These are phyloP conservation scores for Trypanosoma theileri DNA, from an alignment of 208 protist genomes.

Conservation along the genomic window DNA sequence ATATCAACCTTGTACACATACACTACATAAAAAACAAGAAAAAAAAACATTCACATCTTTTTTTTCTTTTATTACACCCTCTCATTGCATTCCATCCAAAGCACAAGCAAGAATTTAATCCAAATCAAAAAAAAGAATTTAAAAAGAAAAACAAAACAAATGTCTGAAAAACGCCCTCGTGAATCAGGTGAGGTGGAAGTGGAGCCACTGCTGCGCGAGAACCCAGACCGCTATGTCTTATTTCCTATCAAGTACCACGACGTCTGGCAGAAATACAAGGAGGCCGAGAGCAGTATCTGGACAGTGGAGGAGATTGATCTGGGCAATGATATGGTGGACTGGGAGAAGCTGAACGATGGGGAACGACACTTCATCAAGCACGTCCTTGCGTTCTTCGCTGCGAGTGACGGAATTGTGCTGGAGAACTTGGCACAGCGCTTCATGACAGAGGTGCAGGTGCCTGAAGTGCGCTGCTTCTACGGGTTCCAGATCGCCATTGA, in stretches of 20 bases:
- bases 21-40: too few species aligned
- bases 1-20: too few species aligned
- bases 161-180: neutral
- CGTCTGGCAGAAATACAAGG: conserved; percentile 99
- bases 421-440: conserved; percentile 98
- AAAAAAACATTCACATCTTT: too few species aligned
- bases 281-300: conserved; percentile 97
- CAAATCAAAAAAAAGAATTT: neutral
- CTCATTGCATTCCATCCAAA: too few species aligned
- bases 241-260: conserved; percentile 98
- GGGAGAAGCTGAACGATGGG: conserved; percentile 93
- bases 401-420: conserved; percentile 98
- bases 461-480: conserved; percentile 98
- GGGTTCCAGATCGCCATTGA: conserved; percentile 99
- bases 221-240: conserved; percentile 96
- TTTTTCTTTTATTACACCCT: too few species aligned
- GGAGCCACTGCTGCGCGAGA: conserved; percentile 96
- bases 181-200: conserved; percentile 17
- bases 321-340: conserved; percentile 93
- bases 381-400: conserved; percentile 99
- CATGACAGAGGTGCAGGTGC: conserved; percentile 97
- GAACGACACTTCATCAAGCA: conserved; percentile 99
- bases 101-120: too few species aligned
- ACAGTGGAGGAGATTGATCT: conserved; percentile 99
- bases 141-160: neutral